Evolutionary conservation across 495 filamentous ascomycete genomes (phyloP).

Genomic region (Letharia lupina): DNA sequence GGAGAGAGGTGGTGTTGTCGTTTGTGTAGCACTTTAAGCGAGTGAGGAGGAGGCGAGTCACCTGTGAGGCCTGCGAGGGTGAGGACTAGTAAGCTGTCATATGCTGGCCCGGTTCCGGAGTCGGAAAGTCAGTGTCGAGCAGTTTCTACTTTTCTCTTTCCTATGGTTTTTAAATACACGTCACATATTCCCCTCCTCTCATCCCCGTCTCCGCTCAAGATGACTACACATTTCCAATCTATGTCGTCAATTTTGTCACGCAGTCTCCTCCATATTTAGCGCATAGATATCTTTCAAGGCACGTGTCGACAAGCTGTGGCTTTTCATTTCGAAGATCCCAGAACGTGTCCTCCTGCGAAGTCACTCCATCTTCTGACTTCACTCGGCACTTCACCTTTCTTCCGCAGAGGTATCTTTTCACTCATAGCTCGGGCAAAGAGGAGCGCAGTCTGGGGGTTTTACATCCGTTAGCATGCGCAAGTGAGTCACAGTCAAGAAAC

Average conservation of each 20-base stretch:
- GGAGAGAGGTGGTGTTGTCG: too few species aligned
- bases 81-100: too few species aligned
- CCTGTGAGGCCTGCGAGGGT: too few species aligned
- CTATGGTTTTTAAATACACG: not conserved
- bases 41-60: too few species aligned
- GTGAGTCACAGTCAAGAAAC: not conserved
- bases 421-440: slow-evolving; percentile 95
- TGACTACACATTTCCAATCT: not conserved
- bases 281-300: not conserved
- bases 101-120: too few species aligned
- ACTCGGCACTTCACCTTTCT: slow-evolving; percentile 64
- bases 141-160: not conserved
- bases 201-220: not conserved
- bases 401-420: slow-evolving; percentile 71
- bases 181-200: not conserved
- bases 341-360: slow-evolving; percentile 40
- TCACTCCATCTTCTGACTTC: slow-evolving; percentile 93
- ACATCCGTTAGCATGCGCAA: not conserved
- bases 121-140: not conserved
- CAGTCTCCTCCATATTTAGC: not conserved
- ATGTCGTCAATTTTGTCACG: not conserved
- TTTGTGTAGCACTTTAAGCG: too few species aligned
- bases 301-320: not conserved
- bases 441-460: slow-evolving; percentile 63
- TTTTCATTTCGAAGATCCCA: slow-evolving; percentile 5